Evolutionary conservation across 768 basidiomycete genomes (phyloP), one percentile per base, ranked within the genome.

Genomic region (Boletus fagicola): DNA sequence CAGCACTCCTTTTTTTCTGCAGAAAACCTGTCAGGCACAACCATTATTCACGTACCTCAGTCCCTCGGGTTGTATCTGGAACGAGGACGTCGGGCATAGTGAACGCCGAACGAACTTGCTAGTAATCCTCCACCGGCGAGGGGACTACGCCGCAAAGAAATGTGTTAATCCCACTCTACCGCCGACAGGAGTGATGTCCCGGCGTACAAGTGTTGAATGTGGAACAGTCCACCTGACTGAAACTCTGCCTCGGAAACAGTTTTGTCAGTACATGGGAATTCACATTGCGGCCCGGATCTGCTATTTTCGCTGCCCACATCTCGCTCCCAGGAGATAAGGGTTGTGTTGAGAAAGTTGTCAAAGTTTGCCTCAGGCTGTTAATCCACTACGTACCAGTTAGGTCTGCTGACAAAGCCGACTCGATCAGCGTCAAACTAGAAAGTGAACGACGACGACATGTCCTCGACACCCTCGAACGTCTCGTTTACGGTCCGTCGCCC

Each of bases 401-500:
- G n/a, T 39, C 6, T 18, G 48, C 48, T 49, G 48, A 49, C 48
- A 22, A 49, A 49, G 48, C 48, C 5, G 2, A 35, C 48, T 11
- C 20, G 13, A 33, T 9, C 15, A 16, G 43, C 8, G 22, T 30
- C n/a, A 2, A 22, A 33, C 33, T 18, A 35, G 33, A 26, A 1
- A 47, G 46, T 13, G 28, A 13, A 49, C 49, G 16, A 64, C 20
- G 13, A 53, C 57, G 24, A 46, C 46, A 69, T 70, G 70, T 39
- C 59, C 24, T n/a, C 66, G 11, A 53, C 67, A n/a, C 62, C 67
- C 18, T 60, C 68, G 22, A 81, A 84, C 61, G 80, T 94, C 40
- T 94, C 93, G 1, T 95, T 96, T 73, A 94, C 88, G 2, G 80
- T 96, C 56, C 84, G 91, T 43, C 81, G 91, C 9, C 94, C 94